phyloP scores from a whole-genome alignment of 2,329 filamentous ascomycete species.

The Hypoxylon sp. region DNA sequence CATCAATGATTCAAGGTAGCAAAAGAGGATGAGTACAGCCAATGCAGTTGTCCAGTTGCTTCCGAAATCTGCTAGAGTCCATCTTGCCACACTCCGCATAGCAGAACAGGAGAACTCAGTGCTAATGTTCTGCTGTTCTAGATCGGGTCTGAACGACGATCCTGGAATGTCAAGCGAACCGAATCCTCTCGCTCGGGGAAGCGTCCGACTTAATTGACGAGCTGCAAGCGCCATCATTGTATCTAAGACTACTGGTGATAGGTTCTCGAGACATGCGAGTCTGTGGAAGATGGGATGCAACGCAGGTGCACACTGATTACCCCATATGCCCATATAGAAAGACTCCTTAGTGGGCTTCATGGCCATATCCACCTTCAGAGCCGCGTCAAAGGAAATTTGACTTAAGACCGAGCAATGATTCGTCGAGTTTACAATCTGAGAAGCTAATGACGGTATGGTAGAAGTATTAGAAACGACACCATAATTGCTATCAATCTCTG shows the following conservation, averaged over 20 bases:
- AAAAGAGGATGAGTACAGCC: slow-evolving; percentile 11
- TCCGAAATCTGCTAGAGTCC: slow-evolving; percentile 9
- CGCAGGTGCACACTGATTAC: slow-evolving; percentile 14
- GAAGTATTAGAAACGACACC: background rate
- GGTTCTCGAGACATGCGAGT: background rate
- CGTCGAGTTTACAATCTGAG: background rate
- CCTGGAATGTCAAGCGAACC: slow-evolving; percentile 1
- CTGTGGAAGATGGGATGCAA: slow-evolving; percentile 10
- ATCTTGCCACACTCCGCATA: slow-evolving; percentile 17
- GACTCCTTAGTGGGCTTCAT: slow-evolving; percentile 10
- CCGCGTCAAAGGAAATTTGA: background rate
- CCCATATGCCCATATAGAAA: slow-evolving; percentile 22
- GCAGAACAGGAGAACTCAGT: slow-evolving; percentile 20
- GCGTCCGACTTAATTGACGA: slow-evolving; percentile 20
- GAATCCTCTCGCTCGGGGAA: slow-evolving; percentile 7
- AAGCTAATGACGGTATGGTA: background rate
- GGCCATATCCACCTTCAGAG: background rate
- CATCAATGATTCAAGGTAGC: slow-evolving; percentile 21
- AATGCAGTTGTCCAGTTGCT: slow-evolving; percentile 8
- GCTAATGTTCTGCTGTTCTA: slow-evolving; percentile 13
- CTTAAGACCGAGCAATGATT: background rate
- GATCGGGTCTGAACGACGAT: slow-evolving; percentile 22
- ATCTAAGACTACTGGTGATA: slow-evolving; percentile 10
- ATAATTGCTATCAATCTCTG: background rate
- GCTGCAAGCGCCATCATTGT: slow-evolving; percentile 18